Conservation (phyloP, 768 basidiomycete genomes). For the Pleurotus giganteus region DNA sequence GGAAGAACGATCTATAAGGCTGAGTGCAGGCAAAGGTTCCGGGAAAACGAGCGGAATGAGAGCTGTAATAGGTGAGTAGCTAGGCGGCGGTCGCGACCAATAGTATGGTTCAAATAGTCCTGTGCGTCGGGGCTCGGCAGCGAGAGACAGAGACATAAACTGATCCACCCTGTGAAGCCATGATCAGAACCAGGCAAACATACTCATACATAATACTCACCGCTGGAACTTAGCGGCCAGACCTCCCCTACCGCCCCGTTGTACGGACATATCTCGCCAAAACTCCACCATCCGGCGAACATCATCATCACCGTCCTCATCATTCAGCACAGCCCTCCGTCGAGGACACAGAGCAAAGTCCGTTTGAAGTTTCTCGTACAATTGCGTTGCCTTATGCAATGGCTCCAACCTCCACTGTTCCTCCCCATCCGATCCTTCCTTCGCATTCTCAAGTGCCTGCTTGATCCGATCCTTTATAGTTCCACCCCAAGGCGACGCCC, state of each 20-base stretch:
- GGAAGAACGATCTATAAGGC: constrained; percentile 65
- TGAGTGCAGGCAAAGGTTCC: constrained; percentile 66
- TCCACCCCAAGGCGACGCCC: constrained; percentile 69
- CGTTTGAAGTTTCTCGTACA: constrained; percentile 54
- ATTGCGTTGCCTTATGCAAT: constrained; percentile 36
- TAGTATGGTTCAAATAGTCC: constrained; percentile 77
- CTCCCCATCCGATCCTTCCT: constrained; percentile 38
- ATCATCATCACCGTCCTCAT: constrained; percentile 34
- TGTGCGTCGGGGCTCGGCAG: constrained; percentile 71
- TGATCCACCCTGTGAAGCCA: constrained; percentile 56
- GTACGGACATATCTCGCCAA: constrained; percentile 52
- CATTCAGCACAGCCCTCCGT: constrained; percentile 23
- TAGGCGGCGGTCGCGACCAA: constrained; percentile 50
- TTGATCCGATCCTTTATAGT: constrained; percentile 46
- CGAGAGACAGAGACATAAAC: constrained; percentile 74
- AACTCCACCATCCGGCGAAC: constrained; percentile 48
- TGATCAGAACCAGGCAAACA: not conserved
- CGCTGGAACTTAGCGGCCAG: constrained; percentile 59
- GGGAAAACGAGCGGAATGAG: constrained; percentile 72
- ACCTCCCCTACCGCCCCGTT: constrained; percentile 36
- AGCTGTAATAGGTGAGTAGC: constrained; percentile 26
- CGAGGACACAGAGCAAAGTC: constrained; percentile 52
- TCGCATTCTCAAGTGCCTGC: constrained; percentile 45
- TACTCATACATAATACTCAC: constrained; percentile 35
- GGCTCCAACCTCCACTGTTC: constrained; percentile 34